Percentiles rank a stretch among this genome's conserved stretches.
phyloP scores from a whole-genome alignment of 2,329 filamentous ascomycete species.

The Hypoxylon sp. region DNA sequence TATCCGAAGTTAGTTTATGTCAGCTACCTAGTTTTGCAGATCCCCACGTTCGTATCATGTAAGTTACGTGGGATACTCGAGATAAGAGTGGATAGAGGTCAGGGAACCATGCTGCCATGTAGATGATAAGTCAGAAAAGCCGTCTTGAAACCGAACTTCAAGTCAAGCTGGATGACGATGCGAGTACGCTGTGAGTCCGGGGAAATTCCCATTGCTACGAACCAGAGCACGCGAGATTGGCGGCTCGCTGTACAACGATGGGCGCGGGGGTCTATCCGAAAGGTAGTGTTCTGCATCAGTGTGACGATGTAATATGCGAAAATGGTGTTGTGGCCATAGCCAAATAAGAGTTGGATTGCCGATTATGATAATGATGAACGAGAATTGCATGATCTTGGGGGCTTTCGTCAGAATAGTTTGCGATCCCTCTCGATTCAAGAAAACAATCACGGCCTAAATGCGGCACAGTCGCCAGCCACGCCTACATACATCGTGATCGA shows the following conservation, averaged over 20 bases:
- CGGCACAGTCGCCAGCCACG: constrained; percentile 20
- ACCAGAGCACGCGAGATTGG: constrained; percentile 45
- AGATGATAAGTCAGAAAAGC: constrained; percentile 37
- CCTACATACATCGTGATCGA: constrained; percentile 39
- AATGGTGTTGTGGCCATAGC: constrained; percentile 35
- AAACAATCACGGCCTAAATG: constrained; percentile 8
- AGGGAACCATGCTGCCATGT: constrained; percentile 6
- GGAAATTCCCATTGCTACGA: constrained; percentile 42
- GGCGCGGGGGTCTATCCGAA: constrained; percentile 43
- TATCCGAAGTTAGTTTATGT: constrained; percentile 40
- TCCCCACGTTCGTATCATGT: constrained; percentile 43
- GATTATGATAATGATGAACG: constrained; percentile 33
- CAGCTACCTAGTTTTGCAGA: constrained; percentile 36
- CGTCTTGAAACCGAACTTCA: constrained; percentile 42
- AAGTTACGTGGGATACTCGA: constrained; percentile 32
- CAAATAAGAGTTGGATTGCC: constrained; percentile 25
- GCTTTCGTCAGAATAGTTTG: constrained; percentile 12
- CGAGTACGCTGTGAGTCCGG: constrained; percentile 43
- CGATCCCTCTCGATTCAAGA: constrained; percentile 12
- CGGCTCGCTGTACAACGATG: constrained; percentile 41
- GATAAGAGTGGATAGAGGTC: constrained; percentile 37
- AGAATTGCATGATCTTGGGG: constrained; percentile 36
- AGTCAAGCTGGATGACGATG: constrained; percentile 40
- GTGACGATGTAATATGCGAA: constrained; percentile 35
- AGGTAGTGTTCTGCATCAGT: constrained; percentile 37